These are phyloP conservation scores for Pisolithus thermaeus DNA, from an alignment of 1,284 basidiomycete species.

Conservation along the genomic window DNA sequence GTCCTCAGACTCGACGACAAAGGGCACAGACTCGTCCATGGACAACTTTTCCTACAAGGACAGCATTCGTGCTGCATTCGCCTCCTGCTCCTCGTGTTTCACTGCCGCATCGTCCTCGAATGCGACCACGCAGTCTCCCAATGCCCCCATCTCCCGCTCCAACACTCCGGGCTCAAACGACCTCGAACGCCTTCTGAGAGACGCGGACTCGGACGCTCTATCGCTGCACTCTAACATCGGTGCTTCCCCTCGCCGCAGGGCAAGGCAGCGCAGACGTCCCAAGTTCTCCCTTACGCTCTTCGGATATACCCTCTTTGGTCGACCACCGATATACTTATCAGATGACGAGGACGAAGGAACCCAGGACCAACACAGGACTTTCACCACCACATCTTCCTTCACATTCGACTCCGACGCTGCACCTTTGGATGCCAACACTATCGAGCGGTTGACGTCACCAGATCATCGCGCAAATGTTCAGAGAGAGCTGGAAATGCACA, in stretches of 20 bases:
- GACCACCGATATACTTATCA: constrained; percentile 49
- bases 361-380: constrained; percentile 10
- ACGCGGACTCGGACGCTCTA: constrained; percentile 48
- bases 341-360: constrained; percentile 41
- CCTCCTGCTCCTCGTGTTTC: constrained; percentile 58
- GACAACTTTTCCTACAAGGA: constrained; percentile 59
- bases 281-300: constrained; percentile 53
- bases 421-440: constrained; percentile 49
- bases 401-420: constrained; percentile 66
- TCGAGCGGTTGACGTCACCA: constrained; percentile 40
- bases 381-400: constrained; percentile 36
- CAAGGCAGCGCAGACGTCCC: constrained; percentile 30
- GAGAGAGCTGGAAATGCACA: constrained; percentile 26
- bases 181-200: constrained; percentile 51
- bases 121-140: constrained; percentile 12
- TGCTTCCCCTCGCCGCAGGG: constrained; percentile 25
- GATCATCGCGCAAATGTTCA: constrained; percentile 30
- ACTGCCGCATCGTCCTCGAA: constrained; percentile 23
- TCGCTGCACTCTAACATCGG: constrained; percentile 64
- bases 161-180: constrained; percentile 47
- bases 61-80: constrained; percentile 46
- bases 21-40: constrained; percentile 26
- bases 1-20: no score
- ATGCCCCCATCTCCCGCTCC: constrained; percentile 32
- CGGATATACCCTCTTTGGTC: constrained; percentile 60